These are phyloP conservation scores for Talaromyces sp. DNA, from an alignment of 2,329 filamentous ascomycete genomes.

Conservation along the genomic window DNA sequence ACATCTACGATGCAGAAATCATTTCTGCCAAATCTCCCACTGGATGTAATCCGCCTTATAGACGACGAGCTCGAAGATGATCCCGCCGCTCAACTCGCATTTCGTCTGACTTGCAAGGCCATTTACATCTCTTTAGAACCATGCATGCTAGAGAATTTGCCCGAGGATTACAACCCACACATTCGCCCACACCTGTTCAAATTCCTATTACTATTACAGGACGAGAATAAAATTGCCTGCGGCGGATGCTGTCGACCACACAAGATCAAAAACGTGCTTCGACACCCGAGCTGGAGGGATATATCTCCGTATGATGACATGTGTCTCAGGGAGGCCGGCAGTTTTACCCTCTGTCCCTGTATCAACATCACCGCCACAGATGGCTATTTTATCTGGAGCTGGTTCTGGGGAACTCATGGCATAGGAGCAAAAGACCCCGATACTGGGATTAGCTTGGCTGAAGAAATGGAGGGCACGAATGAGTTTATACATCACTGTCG, in stretches of 20 bases:
- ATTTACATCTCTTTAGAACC: neutral
- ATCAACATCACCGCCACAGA: neutral
- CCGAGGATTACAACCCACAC: neutral
- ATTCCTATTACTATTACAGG: neutral
- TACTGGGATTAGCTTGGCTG: neutral
- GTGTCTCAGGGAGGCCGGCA: neutral
- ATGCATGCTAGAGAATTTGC: neutral
- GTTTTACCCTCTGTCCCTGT: neutral
- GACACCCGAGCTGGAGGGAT: neutral
- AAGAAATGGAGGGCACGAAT: fast-evolving
- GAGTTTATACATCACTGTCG: neutral
- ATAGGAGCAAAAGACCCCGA: neutral
- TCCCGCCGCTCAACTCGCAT: neutral
- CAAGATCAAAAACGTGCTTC: neutral
- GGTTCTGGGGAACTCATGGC: neutral
- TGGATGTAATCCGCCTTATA: neutral
- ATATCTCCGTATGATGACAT: neutral
- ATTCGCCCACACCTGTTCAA: neutral
- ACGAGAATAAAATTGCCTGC: neutral
- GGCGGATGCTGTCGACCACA: neutral
- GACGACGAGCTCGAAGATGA: neutral
- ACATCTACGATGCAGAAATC: neutral
- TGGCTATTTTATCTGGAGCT: neutral
- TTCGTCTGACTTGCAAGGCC: neutral
- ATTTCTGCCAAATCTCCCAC: neutral